Base-by-base conservation (phyloP, 208 protist genomes). In the Acanthamoeba polyphaga region DNA sequence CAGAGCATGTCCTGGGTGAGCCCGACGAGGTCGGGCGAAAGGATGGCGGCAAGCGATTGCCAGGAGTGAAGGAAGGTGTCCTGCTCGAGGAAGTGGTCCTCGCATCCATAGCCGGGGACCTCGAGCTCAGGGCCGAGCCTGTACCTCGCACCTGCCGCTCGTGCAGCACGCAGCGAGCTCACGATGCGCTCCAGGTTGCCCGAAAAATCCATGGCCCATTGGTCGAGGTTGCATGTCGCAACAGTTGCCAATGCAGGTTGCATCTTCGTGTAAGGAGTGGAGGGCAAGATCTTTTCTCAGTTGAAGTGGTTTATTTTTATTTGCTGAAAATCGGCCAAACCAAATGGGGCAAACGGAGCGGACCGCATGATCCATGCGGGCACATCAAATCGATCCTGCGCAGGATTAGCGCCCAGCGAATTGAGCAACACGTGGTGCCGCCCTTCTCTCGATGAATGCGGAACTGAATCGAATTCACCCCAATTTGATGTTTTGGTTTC, bases 171-270 rank as follows among this genome's bases (percentile, higher is more conserved):
- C 49, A 98, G 97, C 4, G 96, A 97, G 68, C 94, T 55, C 13
- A 95, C 66, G 8, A 98, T 97, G n/a, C 97, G 96, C 66, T 94
- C 93, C 13, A 98, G 88, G 92, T 98, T 98, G 38, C 97, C 97
- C 24, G 95, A 89, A 74, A 98, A 98, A 95, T 98, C 98, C 76
- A 98, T 66, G n/a, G 98, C 96, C 97, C 97, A 98, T 88, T 98
- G 98, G 95, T 98, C 97, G 43, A 98, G 96, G 64, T 98, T 97
- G 96, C 98, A 98, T 24, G 97, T 98, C 15, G 98, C 97, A 12
- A 98, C 74, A 22, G 92, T 97, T 32, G 96, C 91, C 51, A 96
- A 24, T 10, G 70, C 70, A 46, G 70, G 70, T 12, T 80, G 70
- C 70, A 80, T 80, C 70, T n/a, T n/a, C n/a, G n/a, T n/a, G n/a